phyloP scores from a whole-genome alignment of 2,329 filamentous ascomycete genomes.

The Penicillium vulpinum region DNA sequence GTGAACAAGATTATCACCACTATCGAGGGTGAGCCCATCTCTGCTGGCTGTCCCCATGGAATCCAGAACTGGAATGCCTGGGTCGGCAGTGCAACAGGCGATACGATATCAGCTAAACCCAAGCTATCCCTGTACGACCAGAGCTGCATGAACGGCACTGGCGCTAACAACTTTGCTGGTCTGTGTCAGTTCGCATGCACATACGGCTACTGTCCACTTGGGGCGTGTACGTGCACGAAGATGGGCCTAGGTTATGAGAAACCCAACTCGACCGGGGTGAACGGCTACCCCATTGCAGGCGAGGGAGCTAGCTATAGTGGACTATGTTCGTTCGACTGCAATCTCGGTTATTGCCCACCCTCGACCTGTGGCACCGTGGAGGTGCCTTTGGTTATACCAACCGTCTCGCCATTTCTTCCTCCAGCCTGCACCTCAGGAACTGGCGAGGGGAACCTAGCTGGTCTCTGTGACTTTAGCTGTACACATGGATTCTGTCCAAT shows the following conservation, averaged over 20 bases:
- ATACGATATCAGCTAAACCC: neutral
- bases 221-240: slow-evolving; percentile 7
- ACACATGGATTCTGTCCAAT: slow-evolving; percentile 1
- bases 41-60: neutral
- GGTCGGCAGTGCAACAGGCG: neutral
- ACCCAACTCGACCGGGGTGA: slow-evolving; percentile 6
- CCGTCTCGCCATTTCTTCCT: slow-evolving; percentile 10
- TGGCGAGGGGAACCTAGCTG: neutral
- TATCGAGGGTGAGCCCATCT: neutral
- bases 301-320: slow-evolving; percentile 13
- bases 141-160: neutral
- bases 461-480: neutral
- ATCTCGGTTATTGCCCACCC: slow-evolving; percentile 13
- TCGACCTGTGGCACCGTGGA: slow-evolving; percentile 6
- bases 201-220: slow-evolving; percentile 4
- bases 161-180: neutral
- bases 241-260: neutral
- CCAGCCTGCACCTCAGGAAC: neutral
- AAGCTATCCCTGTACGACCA: neutral
- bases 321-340: slow-evolving; percentile 15
- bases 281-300: slow-evolving; percentile 13
- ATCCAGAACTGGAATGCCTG: slow-evolving; percentile 9
- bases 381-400: slow-evolving; percentile 9
- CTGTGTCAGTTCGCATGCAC: neutral
- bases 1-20: neutral